phyloP scores from a whole-genome alignment of 768 basidiomycete species.

The Trametes sanguinea region DNA sequence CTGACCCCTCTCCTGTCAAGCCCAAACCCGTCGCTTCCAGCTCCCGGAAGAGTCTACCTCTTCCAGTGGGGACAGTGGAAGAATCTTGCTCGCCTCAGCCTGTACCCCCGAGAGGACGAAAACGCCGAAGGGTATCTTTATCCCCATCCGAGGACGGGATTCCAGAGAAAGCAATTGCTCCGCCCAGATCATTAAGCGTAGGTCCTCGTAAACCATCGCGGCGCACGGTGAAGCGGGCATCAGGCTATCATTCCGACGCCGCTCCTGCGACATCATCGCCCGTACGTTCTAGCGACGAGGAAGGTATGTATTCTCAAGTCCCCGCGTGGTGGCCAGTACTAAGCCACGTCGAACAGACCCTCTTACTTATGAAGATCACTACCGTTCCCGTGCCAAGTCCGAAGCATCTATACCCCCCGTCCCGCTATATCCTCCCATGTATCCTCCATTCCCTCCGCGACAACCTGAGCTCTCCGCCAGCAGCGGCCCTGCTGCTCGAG shows the following conservation, averaged over 20 bases:
- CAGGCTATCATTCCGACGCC: conserved; percentile 5
- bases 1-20: neutral
- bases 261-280: conserved; percentile 14
- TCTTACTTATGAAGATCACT: neutral
- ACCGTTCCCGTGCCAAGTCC: neutral
- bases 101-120: conserved; percentile 1
- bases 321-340: neutral
- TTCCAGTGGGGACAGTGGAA: neutral
- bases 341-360: neutral
- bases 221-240: neutral
- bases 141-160: conserved; percentile 7
- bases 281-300: neutral
- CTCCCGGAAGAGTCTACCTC: too few species aligned
- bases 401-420: conserved; percentile 7
- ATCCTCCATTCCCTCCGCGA: neutral
- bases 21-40: neutral
- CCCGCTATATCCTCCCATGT: conserved; percentile 2
- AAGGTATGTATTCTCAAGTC: conserved; percentile 12
- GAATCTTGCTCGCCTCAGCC: conserved; percentile 6
- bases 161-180: neutral
- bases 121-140: conserved; percentile 16
- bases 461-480: neutral
- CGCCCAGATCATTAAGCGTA: neutral
- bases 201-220: neutral
- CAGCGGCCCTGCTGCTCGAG: neutral